A percentile compares a stretch with the other conserved stretches of the same genome.
Conservation (phyloP, 345 rosid species). For the Brassica nigra region DNA sequence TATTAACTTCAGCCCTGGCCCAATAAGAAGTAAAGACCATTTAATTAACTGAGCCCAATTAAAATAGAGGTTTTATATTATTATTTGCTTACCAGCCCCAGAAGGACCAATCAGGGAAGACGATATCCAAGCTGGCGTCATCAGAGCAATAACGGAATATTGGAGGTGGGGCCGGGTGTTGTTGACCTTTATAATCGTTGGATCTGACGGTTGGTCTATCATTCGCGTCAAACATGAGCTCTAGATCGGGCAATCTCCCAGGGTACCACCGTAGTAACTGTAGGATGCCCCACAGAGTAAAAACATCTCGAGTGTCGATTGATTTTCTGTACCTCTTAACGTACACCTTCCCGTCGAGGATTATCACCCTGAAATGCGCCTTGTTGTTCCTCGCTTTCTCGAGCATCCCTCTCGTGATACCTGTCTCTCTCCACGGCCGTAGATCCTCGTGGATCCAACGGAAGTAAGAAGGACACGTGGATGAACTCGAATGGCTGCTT, state of each 20-base stretch:
- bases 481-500: constrained; percentile 17
- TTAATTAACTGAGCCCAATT: not conserved
- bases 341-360: constrained; percentile 60
- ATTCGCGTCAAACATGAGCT: constrained; percentile 62
- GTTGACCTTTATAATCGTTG: constrained; percentile 42
- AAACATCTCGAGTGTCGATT: constrained; percentile 54
- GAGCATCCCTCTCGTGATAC: constrained; percentile 65
- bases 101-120: constrained; percentile 83
- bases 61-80: not conserved
- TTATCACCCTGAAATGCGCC: constrained; percentile 63
- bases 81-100: constrained; percentile 74
- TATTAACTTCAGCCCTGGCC: constrained; percentile 53
- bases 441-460: constrained; percentile 83
- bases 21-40: not conserved
- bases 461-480: constrained; percentile 65
- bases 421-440: constrained; percentile 61
- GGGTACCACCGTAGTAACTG: constrained; percentile 79
- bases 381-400: constrained; percentile 46
- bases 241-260: constrained; percentile 65
- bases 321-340: constrained; percentile 56
- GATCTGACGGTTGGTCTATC: constrained; percentile 54
- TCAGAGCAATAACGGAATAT: constrained; percentile 67
- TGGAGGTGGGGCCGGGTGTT: constrained; percentile 57
- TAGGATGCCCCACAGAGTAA: constrained; percentile 70
- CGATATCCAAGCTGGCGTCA: constrained; percentile 54